Evolutionary conservation across 2,329 filamentous ascomycete species (phyloP).

Genomic region (Mycosphaerella sp.): DNA sequence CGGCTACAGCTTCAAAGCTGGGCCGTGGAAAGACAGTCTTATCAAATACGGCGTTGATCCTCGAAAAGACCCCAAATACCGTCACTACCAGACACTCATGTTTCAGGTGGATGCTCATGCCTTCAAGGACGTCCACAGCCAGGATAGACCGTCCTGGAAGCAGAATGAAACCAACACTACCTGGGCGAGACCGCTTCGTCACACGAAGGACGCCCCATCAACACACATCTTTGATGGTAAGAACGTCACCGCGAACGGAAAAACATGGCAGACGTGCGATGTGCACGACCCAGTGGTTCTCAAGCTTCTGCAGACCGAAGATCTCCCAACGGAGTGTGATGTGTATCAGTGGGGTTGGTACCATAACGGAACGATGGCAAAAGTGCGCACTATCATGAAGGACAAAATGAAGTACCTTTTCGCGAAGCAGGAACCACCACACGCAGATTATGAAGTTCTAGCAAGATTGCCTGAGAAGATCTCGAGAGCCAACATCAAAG

Average conservation of each 20-base stretch:
- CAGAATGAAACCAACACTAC: constrained; percentile 14
- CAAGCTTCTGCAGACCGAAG: constrained; percentile 57
- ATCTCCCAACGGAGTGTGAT: constrained; percentile 43
- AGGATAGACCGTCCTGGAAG: constrained; percentile 4
- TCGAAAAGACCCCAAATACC: constrained; percentile 65
- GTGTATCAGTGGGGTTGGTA: constrained; percentile 70
- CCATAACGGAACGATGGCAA: constrained; percentile 71
- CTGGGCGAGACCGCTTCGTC: constrained; percentile 18
- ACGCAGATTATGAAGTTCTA: constrained; percentile 26
- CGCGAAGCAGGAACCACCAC: constrained; percentile 30
- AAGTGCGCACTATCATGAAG: constrained; percentile 81
- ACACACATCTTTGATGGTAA: constrained; percentile 80
- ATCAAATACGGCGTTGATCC: constrained; percentile 84
- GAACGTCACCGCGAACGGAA: constrained; percentile 68
- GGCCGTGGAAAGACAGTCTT: constrained; percentile 85
- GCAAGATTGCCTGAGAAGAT: constrained; percentile 21
- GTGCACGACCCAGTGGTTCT: constrained; percentile 72
- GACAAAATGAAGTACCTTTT: constrained; percentile 60
- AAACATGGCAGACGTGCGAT: constrained; percentile 92
- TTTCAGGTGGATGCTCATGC: constrained; percentile 57
- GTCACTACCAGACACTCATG: constrained; percentile 81
- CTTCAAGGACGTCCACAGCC: constrained; percentile 19
- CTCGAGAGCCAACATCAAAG: constrained; percentile 14
- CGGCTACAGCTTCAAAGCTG: constrained; percentile 87
- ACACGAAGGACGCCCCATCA: constrained; percentile 33